Evolutionary conservation across 1,284 basidiomycete species (phyloP).

Genomic region (Marasmius oreades): DNA sequence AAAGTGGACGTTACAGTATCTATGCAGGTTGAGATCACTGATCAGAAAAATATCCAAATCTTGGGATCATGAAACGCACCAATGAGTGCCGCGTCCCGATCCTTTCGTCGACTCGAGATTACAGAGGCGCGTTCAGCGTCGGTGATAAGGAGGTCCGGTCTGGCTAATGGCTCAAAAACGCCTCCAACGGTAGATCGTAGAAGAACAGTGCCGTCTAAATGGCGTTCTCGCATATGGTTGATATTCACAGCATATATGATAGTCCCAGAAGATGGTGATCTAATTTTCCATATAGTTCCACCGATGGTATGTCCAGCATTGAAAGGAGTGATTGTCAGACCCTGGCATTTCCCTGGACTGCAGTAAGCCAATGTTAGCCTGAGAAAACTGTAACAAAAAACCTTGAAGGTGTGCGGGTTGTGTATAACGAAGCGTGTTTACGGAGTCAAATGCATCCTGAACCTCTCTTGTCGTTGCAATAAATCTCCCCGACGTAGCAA

Average conservation of each 20-base stretch:
- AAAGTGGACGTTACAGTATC: slow-evolving; percentile 87
- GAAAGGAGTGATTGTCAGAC: slow-evolving; percentile 94
- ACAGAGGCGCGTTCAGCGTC: slow-evolving; percentile 85
- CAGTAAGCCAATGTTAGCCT: slow-evolving; percentile 3
- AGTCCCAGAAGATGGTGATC: slow-evolving; percentile 94
- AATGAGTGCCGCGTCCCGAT: slow-evolving; percentile 86
- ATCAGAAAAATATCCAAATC: not conserved
- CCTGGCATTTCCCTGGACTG: slow-evolving; percentile 76
- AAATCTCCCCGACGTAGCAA: slow-evolving; percentile 43
- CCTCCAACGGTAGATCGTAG: slow-evolving; percentile 69
- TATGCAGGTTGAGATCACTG: slow-evolving; percentile 26
- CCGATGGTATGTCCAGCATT: slow-evolving; percentile 95
- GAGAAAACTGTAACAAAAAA: slow-evolving; percentile 29
- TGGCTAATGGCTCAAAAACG: slow-evolving; percentile 82
- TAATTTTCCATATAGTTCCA: slow-evolving; percentile 97
- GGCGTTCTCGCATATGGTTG: slow-evolving; percentile 96
- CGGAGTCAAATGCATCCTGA: slow-evolving; percentile 91
- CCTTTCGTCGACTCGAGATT: slow-evolving; percentile 84
- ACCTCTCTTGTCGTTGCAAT: slow-evolving; percentile 82
- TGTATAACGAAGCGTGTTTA: slow-evolving; percentile 92
- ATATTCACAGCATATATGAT: slow-evolving; percentile 94
- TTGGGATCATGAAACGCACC: slow-evolving; percentile 43
- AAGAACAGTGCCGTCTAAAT: slow-evolving; percentile 92
- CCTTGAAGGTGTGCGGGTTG: slow-evolving; percentile 96
- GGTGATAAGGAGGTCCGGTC: slow-evolving; percentile 92